Percentiles rank a stretch among this genome's conserved stretches.
phyloP scores from a whole-genome alignment of 352 stramenopile genomes.

The Globisporangium ultimum region DNA sequence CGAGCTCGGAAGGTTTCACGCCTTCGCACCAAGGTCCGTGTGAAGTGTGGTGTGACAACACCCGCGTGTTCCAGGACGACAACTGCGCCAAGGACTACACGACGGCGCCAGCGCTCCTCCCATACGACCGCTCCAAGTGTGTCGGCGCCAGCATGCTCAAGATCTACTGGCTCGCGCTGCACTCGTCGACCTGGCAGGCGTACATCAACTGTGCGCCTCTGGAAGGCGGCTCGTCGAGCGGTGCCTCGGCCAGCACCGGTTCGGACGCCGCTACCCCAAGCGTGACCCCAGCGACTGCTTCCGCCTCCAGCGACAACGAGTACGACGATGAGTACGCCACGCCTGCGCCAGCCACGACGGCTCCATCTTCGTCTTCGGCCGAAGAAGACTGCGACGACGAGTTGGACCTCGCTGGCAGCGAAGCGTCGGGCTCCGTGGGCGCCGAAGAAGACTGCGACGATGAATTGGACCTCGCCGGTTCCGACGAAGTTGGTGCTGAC shows the following conservation, averaged over 20 bases:
- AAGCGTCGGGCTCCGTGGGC: constrained; percentile 10
- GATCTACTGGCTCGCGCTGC: constrained; percentile 37
- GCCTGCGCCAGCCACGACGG: neutral
- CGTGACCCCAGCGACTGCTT: neutral
- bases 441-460: constrained; percentile 22
- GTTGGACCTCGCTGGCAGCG: neutral
- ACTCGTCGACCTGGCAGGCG: constrained; percentile 31
- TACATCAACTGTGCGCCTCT: constrained; percentile 19
- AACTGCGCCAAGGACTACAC: constrained; percentile 44
- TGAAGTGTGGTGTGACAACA: constrained; percentile 52
- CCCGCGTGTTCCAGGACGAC: constrained; percentile 37
- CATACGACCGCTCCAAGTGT: constrained; percentile 45
- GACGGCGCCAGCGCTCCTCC: constrained; percentile 25
- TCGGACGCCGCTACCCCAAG: neutral
- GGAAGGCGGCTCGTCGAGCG: constrained; percentile 1
- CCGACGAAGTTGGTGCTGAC: no score
- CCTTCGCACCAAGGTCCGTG: constrained; percentile 38
- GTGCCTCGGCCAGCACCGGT: neutral
- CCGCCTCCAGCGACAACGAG: neutral
- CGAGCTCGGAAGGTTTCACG: constrained; percentile 18
- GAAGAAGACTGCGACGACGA: constrained; percentile 10
- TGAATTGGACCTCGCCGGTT: constrained; percentile 6
- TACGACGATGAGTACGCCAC: constrained; percentile 3
- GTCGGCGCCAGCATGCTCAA: constrained; percentile 30
- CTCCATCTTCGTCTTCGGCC: constrained; percentile 1